Percentiles rank a stretch among this genome's conserved stretches.
Conservation (phyloP, 805 yeast species). For the Candida nanaspora region DNA sequence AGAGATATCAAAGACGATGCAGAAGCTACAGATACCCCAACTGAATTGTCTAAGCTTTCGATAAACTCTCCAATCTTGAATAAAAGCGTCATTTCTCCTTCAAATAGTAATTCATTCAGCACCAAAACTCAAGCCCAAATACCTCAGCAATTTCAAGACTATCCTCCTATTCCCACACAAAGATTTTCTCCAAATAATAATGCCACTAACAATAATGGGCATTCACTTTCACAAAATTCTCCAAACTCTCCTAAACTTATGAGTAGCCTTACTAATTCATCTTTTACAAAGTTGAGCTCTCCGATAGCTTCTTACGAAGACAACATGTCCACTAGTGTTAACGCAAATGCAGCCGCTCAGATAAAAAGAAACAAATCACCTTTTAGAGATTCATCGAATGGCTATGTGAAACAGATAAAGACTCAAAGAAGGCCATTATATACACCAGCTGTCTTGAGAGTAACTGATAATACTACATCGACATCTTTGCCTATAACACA, state of each 20-base stretch:
- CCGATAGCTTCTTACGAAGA: neutral
- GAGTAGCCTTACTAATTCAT: neutral
- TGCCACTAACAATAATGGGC: neutral
- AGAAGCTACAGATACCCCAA: neutral
- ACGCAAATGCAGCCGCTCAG: neutral
- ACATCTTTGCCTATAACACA: conserved; percentile 3
- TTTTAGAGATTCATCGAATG: conserved; percentile 22
- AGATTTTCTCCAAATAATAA: neutral
- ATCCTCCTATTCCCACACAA: neutral
- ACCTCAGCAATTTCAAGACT: conserved; percentile 1
- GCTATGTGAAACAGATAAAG: conserved; percentile 58
- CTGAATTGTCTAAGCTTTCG: neutral
- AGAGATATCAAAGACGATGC: neutral
- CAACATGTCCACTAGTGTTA: neutral
- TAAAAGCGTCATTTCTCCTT: neutral
- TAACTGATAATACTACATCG: neutral
- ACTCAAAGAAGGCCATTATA: conserved; percentile 83
- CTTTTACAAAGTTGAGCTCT: neutral
- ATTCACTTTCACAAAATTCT: neutral
- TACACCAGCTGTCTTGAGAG: conserved; percentile 79
- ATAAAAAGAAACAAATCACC: conserved; percentile 17
- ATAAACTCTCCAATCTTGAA: neutral
- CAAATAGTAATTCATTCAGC: neutral
- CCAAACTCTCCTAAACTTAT: neutral
- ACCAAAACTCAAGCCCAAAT: neutral